These are phyloP conservation scores for Cokeromyces recurvatus DNA, from an alignment of 371 early-diverging fungal species.

Conservation along the genomic window DNA sequence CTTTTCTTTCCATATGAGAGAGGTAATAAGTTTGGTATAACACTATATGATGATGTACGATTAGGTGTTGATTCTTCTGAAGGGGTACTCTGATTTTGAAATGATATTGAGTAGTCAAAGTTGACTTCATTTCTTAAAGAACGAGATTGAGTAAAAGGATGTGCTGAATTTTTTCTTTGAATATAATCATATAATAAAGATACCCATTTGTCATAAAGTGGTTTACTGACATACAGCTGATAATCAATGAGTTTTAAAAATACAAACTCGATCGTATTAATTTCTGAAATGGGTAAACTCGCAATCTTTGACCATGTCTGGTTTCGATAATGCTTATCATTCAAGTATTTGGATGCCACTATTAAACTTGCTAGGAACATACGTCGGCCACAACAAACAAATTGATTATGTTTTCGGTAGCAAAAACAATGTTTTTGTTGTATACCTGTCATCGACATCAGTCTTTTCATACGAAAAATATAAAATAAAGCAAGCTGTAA, in stretches of 20 bases:
- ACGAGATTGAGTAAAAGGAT: too few species aligned
- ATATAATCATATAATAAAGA: constrained; percentile 42
- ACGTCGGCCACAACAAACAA: constrained; percentile 55
- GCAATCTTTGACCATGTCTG: constrained; percentile 68
- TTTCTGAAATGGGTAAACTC: constrained; percentile 55
- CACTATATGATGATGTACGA: too few species aligned
- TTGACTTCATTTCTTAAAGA: too few species aligned
- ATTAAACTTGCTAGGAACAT: constrained; percentile 68
- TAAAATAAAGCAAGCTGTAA: constrained; percentile 63
- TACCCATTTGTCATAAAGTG: constrained; percentile 60
- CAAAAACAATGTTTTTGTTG: too few species aligned
- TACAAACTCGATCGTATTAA: constrained; percentile 61
- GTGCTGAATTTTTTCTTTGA: background rate
- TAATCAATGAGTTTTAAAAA: constrained; percentile 66
- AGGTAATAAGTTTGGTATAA: too few species aligned
- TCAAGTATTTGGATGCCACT: constrained; percentile 64
- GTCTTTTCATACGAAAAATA: constrained; percentile 40
- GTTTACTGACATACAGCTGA: constrained; percentile 53
- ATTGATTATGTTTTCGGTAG: constrained; percentile 4
- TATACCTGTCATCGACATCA: too few species aligned
- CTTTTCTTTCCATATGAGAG: too few species aligned
- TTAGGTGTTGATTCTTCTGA: too few species aligned
- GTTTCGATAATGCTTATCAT: constrained; percentile 66
- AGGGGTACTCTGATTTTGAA: too few species aligned
- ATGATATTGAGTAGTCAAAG: too few species aligned